Evolutionary conservation across 768 basidiomycete genomes (phyloP).

Genomic region (Pluteus cervinus): DNA sequence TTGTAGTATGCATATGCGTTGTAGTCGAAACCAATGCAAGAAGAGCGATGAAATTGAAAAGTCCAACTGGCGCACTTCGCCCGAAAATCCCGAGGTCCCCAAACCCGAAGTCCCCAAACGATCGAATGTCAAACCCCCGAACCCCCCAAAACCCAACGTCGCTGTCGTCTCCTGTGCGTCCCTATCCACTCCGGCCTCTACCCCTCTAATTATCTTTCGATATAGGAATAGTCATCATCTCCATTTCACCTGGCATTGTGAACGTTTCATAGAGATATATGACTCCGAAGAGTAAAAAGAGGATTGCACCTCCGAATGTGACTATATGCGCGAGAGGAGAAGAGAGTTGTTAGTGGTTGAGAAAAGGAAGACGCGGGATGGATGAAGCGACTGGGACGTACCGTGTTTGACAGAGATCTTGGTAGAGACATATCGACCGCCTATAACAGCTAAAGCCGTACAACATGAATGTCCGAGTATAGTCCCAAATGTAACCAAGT

Average conservation of each 20-base stretch:
- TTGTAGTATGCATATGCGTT: too few relatives aligned
- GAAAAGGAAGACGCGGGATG: conserved; percentile 6
- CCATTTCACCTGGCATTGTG: conserved; percentile 20
- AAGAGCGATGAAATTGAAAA: too few relatives aligned
- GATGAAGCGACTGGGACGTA: conserved; percentile 29
- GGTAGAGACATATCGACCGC: conserved; percentile 86
- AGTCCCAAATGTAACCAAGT: conserved; percentile 86
- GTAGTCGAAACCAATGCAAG: too few relatives aligned
- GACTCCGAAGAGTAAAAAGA: conserved; percentile 81
- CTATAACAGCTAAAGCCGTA: conserved; percentile 87
- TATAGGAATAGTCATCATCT: conserved; percentile 15
- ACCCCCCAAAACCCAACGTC: too few relatives aligned
- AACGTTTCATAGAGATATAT: conserved; percentile 71
- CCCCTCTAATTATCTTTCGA: too few relatives aligned
- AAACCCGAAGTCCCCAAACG: too few relatives aligned
- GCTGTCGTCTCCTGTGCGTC: too few relatives aligned
- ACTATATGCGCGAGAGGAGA: conserved; percentile 39
- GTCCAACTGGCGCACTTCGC: too few relatives aligned
- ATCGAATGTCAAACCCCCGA: too few relatives aligned
- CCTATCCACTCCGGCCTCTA: too few relatives aligned
- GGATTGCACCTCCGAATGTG: conserved; percentile 71
- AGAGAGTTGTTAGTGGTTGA: too few relatives aligned
- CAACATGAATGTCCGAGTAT: conserved; percentile 84
- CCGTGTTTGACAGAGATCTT: conserved; percentile 95
- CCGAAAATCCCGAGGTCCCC: too few relatives aligned